Conservation (phyloP, 441 rosid species). For the Hura crepitans region DNA sequence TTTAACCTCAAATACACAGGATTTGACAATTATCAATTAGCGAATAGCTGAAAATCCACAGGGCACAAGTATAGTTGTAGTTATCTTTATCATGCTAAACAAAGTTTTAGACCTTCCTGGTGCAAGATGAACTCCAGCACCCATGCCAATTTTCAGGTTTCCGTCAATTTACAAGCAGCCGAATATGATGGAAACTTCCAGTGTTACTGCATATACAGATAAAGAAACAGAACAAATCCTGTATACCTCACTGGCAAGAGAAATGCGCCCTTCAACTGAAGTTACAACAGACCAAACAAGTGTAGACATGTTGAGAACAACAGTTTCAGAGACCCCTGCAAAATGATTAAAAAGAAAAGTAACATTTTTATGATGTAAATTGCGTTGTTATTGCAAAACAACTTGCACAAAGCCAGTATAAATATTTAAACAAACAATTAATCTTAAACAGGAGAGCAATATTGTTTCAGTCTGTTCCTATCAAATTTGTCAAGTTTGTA, state of each 20-base stretch:
- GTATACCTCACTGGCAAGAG: conserved; percentile 96
- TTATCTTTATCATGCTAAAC: background rate
- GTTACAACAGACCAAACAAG: conserved; percentile 90
- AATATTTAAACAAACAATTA: background rate
- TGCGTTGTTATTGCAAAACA: background rate
- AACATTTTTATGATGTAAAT: background rate
- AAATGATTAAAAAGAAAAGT: conserved; percentile 1
- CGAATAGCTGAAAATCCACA: background rate
- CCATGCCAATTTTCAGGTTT: background rate
- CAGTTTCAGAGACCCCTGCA: conserved; percentile 91
- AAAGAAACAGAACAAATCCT: background rate
- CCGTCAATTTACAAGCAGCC: background rate
- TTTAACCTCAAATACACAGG: background rate
- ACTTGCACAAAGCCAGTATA: background rate
- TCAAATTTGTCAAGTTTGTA: background rate
- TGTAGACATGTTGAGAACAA: conserved; percentile 95
- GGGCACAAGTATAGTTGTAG: background rate
- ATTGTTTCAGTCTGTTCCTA: background rate
- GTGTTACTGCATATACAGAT: background rate
- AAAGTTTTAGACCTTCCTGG: background rate
- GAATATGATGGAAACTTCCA: background rate
- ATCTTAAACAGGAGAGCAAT: background rate
- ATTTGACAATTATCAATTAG: background rate
- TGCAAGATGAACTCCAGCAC: background rate
- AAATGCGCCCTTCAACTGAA: conserved; percentile 82